Evolutionary conservation across 1,284 basidiomycete species (phyloP).

Genomic region (Jaminaea rosea): DNA sequence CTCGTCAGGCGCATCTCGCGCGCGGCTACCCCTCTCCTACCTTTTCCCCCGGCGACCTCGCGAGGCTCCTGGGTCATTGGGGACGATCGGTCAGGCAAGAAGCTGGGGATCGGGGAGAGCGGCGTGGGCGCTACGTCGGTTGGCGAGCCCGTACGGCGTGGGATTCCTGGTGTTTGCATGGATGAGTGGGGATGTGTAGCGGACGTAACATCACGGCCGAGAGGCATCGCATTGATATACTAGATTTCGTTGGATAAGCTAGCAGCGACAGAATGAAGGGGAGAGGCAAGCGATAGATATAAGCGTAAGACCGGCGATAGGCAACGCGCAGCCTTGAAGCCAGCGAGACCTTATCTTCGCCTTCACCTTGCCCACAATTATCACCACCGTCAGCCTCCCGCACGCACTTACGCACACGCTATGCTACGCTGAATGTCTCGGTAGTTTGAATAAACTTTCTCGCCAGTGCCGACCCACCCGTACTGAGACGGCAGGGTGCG

Average conservation of each 20-base stretch:
- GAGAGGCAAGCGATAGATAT: too few relatives aligned
- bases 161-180: constrained; percentile 43
- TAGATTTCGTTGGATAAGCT: too few relatives aligned
- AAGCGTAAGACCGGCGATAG: too few relatives aligned
- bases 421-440: constrained; percentile 21
- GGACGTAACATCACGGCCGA: too few relatives aligned
- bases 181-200: constrained; percentile 41
- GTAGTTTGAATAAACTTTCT: background rate
- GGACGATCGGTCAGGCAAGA: constrained; percentile 8
- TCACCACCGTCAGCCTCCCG: background rate
- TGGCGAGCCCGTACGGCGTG: constrained; percentile 39
- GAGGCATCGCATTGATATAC: too few relatives aligned
- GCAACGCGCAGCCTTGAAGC: too few relatives aligned
- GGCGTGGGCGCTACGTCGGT: constrained; percentile 25
- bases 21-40: too few relatives aligned
- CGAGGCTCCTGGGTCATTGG: constrained; percentile 5
- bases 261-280: too few relatives aligned
- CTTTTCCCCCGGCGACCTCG: background rate
- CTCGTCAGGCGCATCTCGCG: too few relatives aligned
- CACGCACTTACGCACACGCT: too few relatives aligned
- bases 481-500: background rate
- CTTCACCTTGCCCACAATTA: too few relatives aligned
- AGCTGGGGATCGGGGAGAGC: constrained; percentile 29
- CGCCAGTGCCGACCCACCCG: constrained; percentile 5
- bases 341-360: too few relatives aligned